phyloP scores from a whole-genome alignment of 176 grass and related monocot species.

The Lolium multiflorum region DNA sequence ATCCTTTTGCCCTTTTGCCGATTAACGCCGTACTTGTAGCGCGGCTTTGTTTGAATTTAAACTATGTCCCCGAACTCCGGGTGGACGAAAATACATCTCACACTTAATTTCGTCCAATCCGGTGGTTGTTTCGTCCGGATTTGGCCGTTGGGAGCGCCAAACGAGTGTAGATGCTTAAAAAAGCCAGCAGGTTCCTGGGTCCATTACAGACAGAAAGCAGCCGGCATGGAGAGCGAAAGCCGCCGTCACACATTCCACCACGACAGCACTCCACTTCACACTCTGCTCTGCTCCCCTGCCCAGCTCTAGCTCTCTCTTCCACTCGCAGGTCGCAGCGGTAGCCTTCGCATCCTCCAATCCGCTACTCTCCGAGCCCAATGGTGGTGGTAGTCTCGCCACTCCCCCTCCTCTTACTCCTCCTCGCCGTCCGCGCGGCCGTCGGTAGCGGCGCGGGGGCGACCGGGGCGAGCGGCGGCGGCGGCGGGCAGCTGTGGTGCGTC shows the following conservation, averaged over 20 bases:
- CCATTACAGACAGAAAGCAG: background rate
- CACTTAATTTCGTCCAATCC: too few relatives aligned
- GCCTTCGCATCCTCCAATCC: constrained; percentile 32
- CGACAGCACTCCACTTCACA: background rate
- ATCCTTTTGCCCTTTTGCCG: too few relatives aligned
- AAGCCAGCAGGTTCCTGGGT: background rate
- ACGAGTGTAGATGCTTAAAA: too few relatives aligned
- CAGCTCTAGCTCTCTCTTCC: background rate
- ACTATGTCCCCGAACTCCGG: too few relatives aligned
- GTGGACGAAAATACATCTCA: too few relatives aligned
- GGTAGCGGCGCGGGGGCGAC: background rate
- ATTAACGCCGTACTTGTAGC: too few relatives aligned
- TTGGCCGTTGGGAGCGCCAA: too few relatives aligned
- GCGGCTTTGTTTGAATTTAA: too few relatives aligned
- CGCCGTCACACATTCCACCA: background rate
- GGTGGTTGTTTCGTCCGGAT: too few relatives aligned
- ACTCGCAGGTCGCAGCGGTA: background rate
- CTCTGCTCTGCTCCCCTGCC: background rate
- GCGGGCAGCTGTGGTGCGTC: constrained; percentile 75
- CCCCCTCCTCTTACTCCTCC: constrained; percentile 13
- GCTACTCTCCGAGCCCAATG: constrained; percentile 19
- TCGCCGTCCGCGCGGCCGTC: background rate
- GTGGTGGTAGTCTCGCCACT: constrained; percentile 23
- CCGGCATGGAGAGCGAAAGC: background rate
- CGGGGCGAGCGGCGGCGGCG: constrained; percentile 34